Base-by-base conservation (phyloP, 176 grass and related monocot genomes). In the Neostapfia colusana region DNA sequence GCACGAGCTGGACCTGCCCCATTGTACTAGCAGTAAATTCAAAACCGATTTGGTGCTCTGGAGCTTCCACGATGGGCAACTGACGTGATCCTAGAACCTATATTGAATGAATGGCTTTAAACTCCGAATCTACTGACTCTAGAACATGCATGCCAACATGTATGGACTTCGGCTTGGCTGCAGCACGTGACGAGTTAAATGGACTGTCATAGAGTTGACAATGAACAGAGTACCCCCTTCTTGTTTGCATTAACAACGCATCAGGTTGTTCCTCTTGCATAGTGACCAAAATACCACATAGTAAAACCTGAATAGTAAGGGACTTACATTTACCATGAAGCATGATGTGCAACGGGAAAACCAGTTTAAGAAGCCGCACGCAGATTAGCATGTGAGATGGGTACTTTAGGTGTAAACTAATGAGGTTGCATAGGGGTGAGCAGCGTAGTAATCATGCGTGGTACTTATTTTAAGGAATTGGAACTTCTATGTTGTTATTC, bases 101-200 rank as follows among this genome's bases (percentile, higher is more conserved):
- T 57, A 65, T 75, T 58, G 42, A 84, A 75, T 74, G 42, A 8
- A 45, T 77, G n/a, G 60, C 63, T 79, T 68, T 53, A 79, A 69
- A 46, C 31, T 75, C 37, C 65, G 69, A 79, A 80, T 64, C 70
- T 65, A 75, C 71, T 36, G 41, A 66, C 64, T 65, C 31, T 58
- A 66, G 12, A 65, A 76, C 77, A 84, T 84, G 77, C 65, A 7
- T 76, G 28, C 65, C 41, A 39, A 80, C 86, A 88, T 51, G 83
- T 88, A 66, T 76, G 77, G 56, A 80, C 23, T 76, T 84, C 38
- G 49, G 54, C 76, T 46, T 50, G 64, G 71, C 57, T 65, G 46
- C 38, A 23, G 45, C 71, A 88, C 40, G 51, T 76, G 58, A 81
- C 72, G 58, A 26, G 27, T 76, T 81, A 88, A 88, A 80, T 71